Evolutionary conservation across 1,284 basidiomycete species (phyloP).

Genomic region (Moesziomyces sp.): DNA sequence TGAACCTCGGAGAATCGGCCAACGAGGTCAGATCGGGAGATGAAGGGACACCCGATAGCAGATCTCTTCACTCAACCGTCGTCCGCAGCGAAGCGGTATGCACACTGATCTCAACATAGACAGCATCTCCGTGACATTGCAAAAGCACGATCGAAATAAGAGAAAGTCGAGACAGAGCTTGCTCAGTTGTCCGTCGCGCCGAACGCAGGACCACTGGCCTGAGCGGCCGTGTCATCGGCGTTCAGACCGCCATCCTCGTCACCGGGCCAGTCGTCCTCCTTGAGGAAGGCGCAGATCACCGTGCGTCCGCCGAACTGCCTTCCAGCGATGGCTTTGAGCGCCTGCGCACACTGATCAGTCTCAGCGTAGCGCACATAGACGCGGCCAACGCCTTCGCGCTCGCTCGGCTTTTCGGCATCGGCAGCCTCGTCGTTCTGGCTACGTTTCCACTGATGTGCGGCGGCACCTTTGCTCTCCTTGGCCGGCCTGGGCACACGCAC

Average conservation of each 20-base stretch:
- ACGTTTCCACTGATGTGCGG: conserved; percentile 58
- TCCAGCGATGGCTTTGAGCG: conserved; percentile 85
- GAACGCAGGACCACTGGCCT: conserved; percentile 45
- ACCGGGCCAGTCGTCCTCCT: conserved; percentile 62
- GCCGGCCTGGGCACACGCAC: conserved; percentile 64
- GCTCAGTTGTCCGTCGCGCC: conserved; percentile 4
- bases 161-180: not conserved
- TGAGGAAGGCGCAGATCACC: conserved; percentile 73
- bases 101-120: too few species aligned
- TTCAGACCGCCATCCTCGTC: conserved; percentile 60
- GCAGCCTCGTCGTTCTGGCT: conserved; percentile 69
- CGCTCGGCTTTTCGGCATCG: conserved; percentile 73
- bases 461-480: conserved; percentile 54
- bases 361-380: conserved; percentile 88
- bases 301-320: conserved; percentile 90
- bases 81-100: too few species aligned
- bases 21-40: not conserved
- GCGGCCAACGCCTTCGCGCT: conserved; percentile 88
- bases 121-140: not conserved
- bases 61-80: too few species aligned
- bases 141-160: not conserved
- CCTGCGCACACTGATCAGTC: conserved; percentile 75
- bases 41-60: too few species aligned
- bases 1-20: not conserved
- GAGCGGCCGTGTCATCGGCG: conserved; percentile 52